Evolutionary conservation across 164 flowering plant genomes (phyloP), one percentile per base, ranked within the genome.

Genomic region (Saururus chinensis): DNA sequence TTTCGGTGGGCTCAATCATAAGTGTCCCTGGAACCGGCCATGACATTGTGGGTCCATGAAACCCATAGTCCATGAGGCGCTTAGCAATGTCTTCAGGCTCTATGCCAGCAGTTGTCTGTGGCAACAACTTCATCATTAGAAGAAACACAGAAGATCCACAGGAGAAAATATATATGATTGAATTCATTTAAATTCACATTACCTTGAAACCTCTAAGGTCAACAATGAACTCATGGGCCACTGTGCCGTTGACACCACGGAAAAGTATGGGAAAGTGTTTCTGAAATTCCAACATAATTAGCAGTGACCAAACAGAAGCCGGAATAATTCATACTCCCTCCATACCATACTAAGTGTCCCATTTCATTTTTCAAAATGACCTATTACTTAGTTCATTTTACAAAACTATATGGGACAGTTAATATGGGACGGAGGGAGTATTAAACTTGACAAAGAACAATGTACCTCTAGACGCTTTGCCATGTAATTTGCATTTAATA

Each of bases 1-100:
- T 93, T 77, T 93, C 99, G 21, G 96, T 93, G 24, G 97, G 99
- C 72, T 90, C 99, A 72, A 90, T 81, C 99, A 93, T 90, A 70
- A 93, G 95, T 40, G 99, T 93, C 35, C 97, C 99, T 0, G 99
- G 99, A 57, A 93, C 99, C 17, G 99, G 99, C 99, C 99, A 93
- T 59, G 99, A 93, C 99, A 93, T 93, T 64, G 97, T 90, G 48
- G 99, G 97, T 56, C 76, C 97, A 76, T 93, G 99, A 69, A 93
- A 93, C 62, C 99, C 97, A 59, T 93, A 93, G 76, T 93, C 97
- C 74, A 93, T 93, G 21, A 93, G 93, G 67, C 99, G 90, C 63
- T 93, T 93, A 7, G 99, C 99, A 64, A 93, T 84, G 80, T 93
- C 99, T 77, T 93, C 99, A 42, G 99, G 81, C 77, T 93, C 99